Evolutionary conservation across 2,329 filamentous ascomycete genomes (phyloP), one percentile per base, ranked within the genome.

Genomic region (Stagonosporopsis rhizophila): DNA sequence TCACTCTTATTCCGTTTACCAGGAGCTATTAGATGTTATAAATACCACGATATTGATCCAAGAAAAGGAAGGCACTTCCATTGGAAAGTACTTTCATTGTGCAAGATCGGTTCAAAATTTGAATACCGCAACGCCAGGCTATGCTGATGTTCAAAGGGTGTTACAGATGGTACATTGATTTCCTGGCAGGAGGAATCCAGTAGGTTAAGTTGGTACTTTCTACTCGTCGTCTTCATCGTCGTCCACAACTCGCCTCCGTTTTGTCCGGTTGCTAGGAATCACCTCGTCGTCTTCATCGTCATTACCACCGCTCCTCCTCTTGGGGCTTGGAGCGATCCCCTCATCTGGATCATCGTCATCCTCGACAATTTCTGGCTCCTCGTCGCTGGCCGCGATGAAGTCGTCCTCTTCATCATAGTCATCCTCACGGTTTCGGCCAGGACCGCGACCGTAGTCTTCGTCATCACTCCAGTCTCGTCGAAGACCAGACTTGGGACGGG

Each of bases 371-470:
- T 81, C 78, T 37, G 85, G 85, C 38, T 92, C 90, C 56, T 91
- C 89, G 62, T 92, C 90, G 66, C 88, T 92, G 3, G 82, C 82
- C 3, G 89, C 90, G 52, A 94, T 84, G 71, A 94, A 94, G 54
- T 89, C 90, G 68, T 94, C 90, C 30, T 89, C 89, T 70, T 89
- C 83, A 60, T 93, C 90, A 70, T 94, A 94, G 65, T 91, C 89
- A 62, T 93, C 89, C 57, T 88, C 83, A 48, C 85, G 84, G 28
- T 83, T 82, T 34, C 84, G 82, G 15, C 86, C 85, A 32, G 64
- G 60, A 8, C 63, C 62, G 19, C 87, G 80, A 56, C 90, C 89
- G 64, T 91, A 89, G 66, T 92, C 90, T 8, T 91, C 91, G 67
- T 93, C 89, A 58, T 91, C 90, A 64, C 90, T 89, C 56, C 79